Percentiles rank a stretch among this genome's conserved stretches.
Conservation (phyloP, 495 filamentous ascomycete species). For the Trypethelium eluteriae region DNA sequence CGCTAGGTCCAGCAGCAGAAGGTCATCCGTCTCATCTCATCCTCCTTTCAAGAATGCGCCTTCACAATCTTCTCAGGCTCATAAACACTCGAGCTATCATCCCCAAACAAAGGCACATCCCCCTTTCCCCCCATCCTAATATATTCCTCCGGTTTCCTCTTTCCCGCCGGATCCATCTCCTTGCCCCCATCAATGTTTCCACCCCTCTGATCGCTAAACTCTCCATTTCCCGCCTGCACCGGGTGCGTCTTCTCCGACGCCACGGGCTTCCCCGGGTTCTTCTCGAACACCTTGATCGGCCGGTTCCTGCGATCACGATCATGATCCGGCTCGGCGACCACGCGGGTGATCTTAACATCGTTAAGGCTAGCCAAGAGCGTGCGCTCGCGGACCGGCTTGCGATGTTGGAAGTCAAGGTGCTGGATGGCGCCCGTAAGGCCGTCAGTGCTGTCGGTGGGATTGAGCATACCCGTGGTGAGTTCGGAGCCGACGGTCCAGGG, state of each 20-base stretch:
- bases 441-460: conserved; percentile 79
- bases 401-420: conserved; percentile 73
- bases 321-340: conserved; percentile 44
- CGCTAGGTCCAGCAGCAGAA: too few species aligned
- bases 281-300: conserved; percentile 66
- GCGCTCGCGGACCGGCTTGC: conserved; percentile 70
- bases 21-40: not conserved
- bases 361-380: conserved; percentile 80
- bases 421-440: conserved; percentile 76
- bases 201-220: conserved; percentile 13
- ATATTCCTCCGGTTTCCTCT: conserved; percentile 65
- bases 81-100: conserved; percentile 49
- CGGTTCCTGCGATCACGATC: conserved; percentile 31
- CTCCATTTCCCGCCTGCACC: not conserved
- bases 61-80: conserved; percentile 24
- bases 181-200: conserved; percentile 27
- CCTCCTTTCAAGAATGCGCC: not conserved
- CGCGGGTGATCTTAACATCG: conserved; percentile 60
- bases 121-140: conserved; percentile 74
- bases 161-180: conserved; percentile 56
- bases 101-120: conserved; percentile 65
- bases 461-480: conserved; percentile 26
- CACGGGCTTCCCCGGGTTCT: conserved; percentile 50
- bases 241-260: conserved; percentile 17
- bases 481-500: conserved; percentile 64